Conservation (phyloP, 2,329 filamentous ascomycete genomes). For the Aspergillus oerlinghausenensis region DNA sequence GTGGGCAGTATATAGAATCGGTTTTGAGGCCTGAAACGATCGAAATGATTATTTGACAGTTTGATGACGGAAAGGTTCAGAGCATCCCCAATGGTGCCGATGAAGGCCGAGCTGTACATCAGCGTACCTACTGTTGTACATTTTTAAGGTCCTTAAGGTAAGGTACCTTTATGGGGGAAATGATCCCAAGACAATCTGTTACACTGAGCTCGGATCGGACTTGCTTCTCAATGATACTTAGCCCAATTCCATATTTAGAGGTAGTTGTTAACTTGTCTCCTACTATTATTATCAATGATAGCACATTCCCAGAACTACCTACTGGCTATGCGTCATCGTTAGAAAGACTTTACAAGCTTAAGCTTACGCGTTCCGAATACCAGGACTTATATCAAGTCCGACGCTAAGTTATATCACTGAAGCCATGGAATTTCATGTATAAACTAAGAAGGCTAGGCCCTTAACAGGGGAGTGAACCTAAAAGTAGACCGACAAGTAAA, state of each 20-base stretch:
- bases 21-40: not conserved
- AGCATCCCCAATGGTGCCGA: not conserved
- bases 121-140: not conserved
- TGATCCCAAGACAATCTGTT: not conserved
- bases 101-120: not conserved
- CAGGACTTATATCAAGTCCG: not conserved
- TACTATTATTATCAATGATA: not conserved
- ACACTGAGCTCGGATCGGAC: not conserved
- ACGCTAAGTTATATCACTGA: not conserved
- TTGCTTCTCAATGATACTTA: not conserved
- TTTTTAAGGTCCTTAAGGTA: too few relatives aligned
- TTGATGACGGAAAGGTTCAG: not conserved
- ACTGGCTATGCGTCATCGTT: not conserved
- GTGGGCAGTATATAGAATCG: not conserved
- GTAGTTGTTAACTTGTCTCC: not conserved
- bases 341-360: not conserved
- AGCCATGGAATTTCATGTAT: not conserved
- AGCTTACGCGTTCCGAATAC: not conserved
- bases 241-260: not conserved
- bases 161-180: not conserved
- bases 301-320: not conserved
- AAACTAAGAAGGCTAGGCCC: not conserved
- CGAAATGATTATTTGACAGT: not conserved
- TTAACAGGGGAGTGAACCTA: not conserved
- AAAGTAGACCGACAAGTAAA: not conserved